phyloP scores from a whole-genome alignment of 2,329 filamentous ascomycete genomes.

The Cryphonectria nitschkei region DNA sequence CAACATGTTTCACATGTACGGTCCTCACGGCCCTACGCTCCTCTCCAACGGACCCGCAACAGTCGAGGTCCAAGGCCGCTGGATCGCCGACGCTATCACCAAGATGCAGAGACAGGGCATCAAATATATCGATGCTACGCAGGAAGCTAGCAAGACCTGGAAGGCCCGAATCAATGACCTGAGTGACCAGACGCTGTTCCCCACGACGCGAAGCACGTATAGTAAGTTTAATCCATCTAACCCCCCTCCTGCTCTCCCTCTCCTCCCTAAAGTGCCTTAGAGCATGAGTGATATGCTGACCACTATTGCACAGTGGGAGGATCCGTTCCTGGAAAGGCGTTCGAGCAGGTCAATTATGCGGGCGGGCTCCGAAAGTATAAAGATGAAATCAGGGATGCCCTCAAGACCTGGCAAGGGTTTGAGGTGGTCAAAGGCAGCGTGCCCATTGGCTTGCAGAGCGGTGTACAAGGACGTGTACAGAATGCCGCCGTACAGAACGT shows the following conservation, averaged over 20 bases:
- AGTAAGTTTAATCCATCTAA: conserved; percentile 33
- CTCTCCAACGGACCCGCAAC: conserved; percentile 59
- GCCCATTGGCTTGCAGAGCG: not conserved
- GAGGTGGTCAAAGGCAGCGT: conserved; percentile 22
- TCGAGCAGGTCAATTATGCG: conserved; percentile 55
- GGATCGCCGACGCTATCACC: conserved; percentile 55
- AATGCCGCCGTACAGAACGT: not conserved
- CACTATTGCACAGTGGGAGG: conserved; percentile 48
- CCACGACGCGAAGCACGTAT: conserved; percentile 49
- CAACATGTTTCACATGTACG: conserved; percentile 59
- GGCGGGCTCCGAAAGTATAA: conserved; percentile 45
- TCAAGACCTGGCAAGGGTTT: conserved; percentile 44
- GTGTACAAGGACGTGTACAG: not conserved
- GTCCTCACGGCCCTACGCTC: conserved; percentile 59
- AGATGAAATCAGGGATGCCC: conserved; percentile 38
- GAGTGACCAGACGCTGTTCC: conserved; percentile 52
- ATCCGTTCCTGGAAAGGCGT: conserved; percentile 56
- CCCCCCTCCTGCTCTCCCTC: too few relatives aligned
- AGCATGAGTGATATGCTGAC: conserved; percentile 32
- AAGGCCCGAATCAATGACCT: conserved; percentile 52
- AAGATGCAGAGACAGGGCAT: conserved; percentile 51
- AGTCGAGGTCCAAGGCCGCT: conserved; percentile 59
- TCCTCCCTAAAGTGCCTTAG: not conserved
- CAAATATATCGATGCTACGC: conserved; percentile 54
- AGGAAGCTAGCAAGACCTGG: conserved; percentile 51